These are phyloP conservation scores for Parathielavia appendiculata DNA, from an alignment of 495 filamentous ascomycete genomes.

Conservation along the genomic window DNA sequence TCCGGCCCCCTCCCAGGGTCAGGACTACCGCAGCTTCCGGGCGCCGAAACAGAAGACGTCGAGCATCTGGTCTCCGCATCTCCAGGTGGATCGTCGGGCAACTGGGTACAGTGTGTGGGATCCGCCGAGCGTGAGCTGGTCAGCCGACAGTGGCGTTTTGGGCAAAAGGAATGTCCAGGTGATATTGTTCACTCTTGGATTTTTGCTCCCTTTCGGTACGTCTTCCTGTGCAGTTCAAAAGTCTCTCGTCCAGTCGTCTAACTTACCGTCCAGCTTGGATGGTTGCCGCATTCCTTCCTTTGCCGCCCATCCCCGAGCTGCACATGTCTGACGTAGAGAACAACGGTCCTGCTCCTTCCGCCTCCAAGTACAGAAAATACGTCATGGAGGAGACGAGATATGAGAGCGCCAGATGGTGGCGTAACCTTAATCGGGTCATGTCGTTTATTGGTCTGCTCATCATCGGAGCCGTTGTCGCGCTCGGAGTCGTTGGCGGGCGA, in stretches of 20 bases:
- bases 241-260: slow-evolving; percentile 5
- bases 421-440: slow-evolving; percentile 85
- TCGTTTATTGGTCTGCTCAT: slow-evolving; percentile 70
- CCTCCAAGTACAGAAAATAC: slow-evolving; percentile 36
- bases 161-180: slow-evolving; percentile 76
- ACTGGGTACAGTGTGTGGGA: slow-evolving; percentile 57
- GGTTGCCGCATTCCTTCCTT: slow-evolving; percentile 72
- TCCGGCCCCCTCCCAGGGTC: slow-evolving; percentile 18
- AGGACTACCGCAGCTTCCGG: slow-evolving; percentile 26
- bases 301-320: slow-evolving; percentile 54
- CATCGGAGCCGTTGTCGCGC: slow-evolving; percentile 64
- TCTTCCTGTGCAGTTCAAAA: background rate
- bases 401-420: slow-evolving; percentile 88
- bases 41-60: slow-evolving; percentile 44
- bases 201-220: slow-evolving; percentile 76
- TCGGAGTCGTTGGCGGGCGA: slow-evolving; percentile 53
- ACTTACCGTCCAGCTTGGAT: slow-evolving; percentile 63
- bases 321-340: slow-evolving; percentile 40
- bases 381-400: slow-evolving; percentile 57
- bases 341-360: slow-evolving; percentile 38
- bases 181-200: slow-evolving; percentile 80
- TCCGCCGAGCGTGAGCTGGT: slow-evolving; percentile 65
- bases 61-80: slow-evolving; percentile 69
- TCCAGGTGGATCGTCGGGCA: slow-evolving; percentile 58
- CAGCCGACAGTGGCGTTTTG: slow-evolving; percentile 51